Base-by-base conservation (phyloP, 805 yeast genomes). In the Candida tibetensis region DNA sequence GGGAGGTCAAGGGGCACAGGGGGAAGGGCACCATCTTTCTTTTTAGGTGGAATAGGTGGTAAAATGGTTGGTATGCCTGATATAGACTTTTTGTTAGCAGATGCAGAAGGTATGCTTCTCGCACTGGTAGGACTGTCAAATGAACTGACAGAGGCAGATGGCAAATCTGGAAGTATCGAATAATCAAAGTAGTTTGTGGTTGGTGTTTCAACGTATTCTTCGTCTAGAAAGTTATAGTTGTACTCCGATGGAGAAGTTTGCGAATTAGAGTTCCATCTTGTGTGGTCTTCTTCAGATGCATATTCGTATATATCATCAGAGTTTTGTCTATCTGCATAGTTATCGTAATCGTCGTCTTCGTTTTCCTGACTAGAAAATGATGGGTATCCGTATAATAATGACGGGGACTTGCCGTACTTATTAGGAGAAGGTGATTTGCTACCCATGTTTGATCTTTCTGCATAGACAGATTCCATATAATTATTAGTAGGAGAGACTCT, bases 1-100 rank as follows among this genome's bases (percentile, higher is more conserved):
- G 86, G 85, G 14, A 77, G 48, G 31, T 66, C 69, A 4, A 72
- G 48, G 4, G 78, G 77, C 2, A 70, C 58, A 0, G 71, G 69
- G 0, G 78, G 78, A 8, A 71, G 51, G 3, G 38, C 49, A 8
- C 50, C 57, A 17, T 49, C 49, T 28, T 50, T 53, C 37, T 25
- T 40, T 18, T 30, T 37, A 18, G 17, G 9, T 9, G 35, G 42
- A 19, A 36, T 31, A 17, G 13, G 10, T 27, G 34, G 43, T 17
- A 41, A 27, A 5, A 28, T 22, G n/a, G 29, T 9, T 10, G 38
- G 33, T 7, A 21, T 7, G 10, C 25, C 25, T 10, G 25, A 21
- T 10, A 7, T 21, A 7, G 25, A 7, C 2, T 23, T 22, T 3
- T 9, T 21, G 4, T 5, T 23, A 4, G 29, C 4, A 10, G 39